Conservation (phyloP, 2,329 filamentous ascomycete genomes). For the Sclerotinia subarctica region DNA sequence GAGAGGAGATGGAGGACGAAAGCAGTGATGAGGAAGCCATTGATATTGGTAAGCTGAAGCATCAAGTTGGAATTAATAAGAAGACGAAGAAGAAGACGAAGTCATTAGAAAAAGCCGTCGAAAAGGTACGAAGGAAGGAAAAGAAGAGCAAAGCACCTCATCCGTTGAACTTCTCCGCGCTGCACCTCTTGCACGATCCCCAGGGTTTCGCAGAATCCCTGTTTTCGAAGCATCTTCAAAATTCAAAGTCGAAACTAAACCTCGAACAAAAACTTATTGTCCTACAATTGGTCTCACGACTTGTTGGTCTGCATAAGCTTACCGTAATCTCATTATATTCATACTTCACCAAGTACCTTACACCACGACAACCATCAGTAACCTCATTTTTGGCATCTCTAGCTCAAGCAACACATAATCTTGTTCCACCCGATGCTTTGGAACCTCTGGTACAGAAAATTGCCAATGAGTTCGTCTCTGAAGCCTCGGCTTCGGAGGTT, state of each 20-base stretch:
- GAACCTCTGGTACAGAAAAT: conserved; percentile 93
- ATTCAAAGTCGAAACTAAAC: conserved; percentile 76
- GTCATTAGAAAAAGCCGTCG: conserved; percentile 73
- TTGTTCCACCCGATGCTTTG: conserved; percentile 88
- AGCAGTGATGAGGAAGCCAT: conserved; percentile 79
- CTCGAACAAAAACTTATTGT: conserved; percentile 89
- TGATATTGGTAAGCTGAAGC: conserved; percentile 77
- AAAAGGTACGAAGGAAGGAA: conserved; percentile 78
- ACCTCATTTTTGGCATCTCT: conserved; percentile 86
- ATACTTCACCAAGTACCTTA: conserved; percentile 24
- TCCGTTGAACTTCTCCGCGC: conserved; percentile 89
- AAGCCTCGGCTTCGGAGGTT: conserved; percentile 87
- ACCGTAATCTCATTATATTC: conserved; percentile 90
- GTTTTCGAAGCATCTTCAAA: conserved; percentile 88
- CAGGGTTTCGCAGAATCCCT: conserved; percentile 89
- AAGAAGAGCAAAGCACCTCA: conserved; percentile 85
- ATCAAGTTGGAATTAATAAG: conserved; percentile 90
- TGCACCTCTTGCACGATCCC: conserved; percentile 90
- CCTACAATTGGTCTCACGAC: conserved; percentile 81
- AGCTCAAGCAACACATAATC: conserved; percentile 84
- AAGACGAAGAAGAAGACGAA: conserved; percentile 87
- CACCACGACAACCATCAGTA: conserved; percentile 22
- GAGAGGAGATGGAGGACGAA: conserved; percentile 88
- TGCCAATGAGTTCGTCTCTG: conserved; percentile 96
- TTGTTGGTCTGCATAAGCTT: conserved; percentile 90